phyloP scores from a whole-genome alignment of 495 filamentous ascomycete genomes.

The Talaromyces trachyspermus region DNA sequence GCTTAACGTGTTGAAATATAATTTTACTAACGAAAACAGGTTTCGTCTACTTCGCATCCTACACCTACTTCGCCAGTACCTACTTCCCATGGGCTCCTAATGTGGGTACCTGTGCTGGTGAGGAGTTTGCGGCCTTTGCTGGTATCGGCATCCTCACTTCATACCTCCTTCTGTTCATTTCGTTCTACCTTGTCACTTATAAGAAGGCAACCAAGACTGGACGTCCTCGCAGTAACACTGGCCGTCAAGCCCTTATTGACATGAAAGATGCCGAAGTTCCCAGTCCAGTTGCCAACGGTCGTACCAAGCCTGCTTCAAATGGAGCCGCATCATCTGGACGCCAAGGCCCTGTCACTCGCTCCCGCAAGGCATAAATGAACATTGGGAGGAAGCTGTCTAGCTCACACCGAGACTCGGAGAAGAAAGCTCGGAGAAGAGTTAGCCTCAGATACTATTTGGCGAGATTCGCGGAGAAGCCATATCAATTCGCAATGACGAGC shows the following conservation, averaged over 20 bases:
- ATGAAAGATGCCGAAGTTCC: slow-evolving; percentile 47
- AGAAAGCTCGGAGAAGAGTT: too few relatives aligned
- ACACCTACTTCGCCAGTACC: slow-evolving; percentile 86
- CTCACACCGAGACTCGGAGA: too few relatives aligned
- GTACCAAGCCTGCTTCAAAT: slow-evolving; percentile 22
- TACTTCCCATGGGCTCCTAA: slow-evolving; percentile 86
- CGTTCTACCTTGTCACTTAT: slow-evolving; percentile 97
- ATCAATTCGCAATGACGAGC: too few relatives aligned
- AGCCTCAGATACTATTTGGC: too few relatives aligned
- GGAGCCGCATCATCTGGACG: slow-evolving; percentile 20
- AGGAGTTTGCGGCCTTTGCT: slow-evolving; percentile 94
- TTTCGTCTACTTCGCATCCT: slow-evolving; percentile 94
- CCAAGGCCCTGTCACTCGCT: slow-evolving; percentile 40
- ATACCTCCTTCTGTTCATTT: slow-evolving; percentile 96
- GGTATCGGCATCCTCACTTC: slow-evolving; percentile 87
- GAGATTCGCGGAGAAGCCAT: too few relatives aligned
- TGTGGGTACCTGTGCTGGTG: slow-evolving; percentile 79
- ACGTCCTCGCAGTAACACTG: slow-evolving; percentile 43
- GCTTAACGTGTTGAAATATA: too few relatives aligned
- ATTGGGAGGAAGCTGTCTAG: too few relatives aligned
- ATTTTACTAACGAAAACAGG: slow-evolving; percentile 37
- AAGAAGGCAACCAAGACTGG: slow-evolving; percentile 69
- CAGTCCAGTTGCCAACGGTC: slow-evolving; percentile 21
- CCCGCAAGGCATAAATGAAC: slow-evolving; percentile 45
- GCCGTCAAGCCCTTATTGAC: slow-evolving; percentile 45